Evolutionary conservation across 225 moss, liverwort and hornwort species (phyloP).

Genomic region (Polytrichum commune): DNA sequence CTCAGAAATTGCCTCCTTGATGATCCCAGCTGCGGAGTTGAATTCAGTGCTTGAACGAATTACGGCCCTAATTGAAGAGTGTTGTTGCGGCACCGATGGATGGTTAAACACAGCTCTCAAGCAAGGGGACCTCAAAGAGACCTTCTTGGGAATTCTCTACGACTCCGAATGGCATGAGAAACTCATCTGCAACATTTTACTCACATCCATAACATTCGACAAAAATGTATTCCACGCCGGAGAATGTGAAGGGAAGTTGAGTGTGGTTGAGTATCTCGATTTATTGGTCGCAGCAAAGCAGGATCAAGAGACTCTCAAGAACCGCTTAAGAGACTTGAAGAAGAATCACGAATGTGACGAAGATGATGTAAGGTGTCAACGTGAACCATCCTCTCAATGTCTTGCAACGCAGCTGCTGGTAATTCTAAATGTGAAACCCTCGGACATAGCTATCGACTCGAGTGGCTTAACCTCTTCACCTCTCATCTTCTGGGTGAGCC

Average conservation of each 20-base stretch:
- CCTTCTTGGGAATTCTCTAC: too few species aligned
- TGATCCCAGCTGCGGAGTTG: not conserved
- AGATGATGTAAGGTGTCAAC: too few species aligned
- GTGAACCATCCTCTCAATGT: not conserved
- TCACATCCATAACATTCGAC: not conserved
- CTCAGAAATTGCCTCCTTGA: not conserved
- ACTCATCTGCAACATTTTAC: not conserved
- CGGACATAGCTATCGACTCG: not conserved
- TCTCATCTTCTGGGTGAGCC: slow-evolving; percentile 1
- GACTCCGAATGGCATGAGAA: too few species aligned
- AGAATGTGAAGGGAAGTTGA: not conserved
- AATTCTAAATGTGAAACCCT: not conserved
- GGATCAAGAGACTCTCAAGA: slow-evolving; percentile 6
- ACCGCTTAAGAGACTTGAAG: too few species aligned
- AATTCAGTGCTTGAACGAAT: not conserved
- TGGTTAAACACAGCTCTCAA: too few species aligned
- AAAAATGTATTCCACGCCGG: not conserved
- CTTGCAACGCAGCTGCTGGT: slow-evolving; percentile 9
- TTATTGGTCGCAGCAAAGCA: slow-evolving; percentile 1
- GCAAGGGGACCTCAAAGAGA: too few species aligned
- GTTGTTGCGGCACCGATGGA: not conserved
- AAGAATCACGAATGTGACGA: too few species aligned
- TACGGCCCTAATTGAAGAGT: not conserved
- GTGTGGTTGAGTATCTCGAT: not conserved
- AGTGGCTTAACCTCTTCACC: not conserved